phyloP scores from a whole-genome alignment of 225 moss, liverwort and hornwort species.

The Sphagnum contortum region DNA sequence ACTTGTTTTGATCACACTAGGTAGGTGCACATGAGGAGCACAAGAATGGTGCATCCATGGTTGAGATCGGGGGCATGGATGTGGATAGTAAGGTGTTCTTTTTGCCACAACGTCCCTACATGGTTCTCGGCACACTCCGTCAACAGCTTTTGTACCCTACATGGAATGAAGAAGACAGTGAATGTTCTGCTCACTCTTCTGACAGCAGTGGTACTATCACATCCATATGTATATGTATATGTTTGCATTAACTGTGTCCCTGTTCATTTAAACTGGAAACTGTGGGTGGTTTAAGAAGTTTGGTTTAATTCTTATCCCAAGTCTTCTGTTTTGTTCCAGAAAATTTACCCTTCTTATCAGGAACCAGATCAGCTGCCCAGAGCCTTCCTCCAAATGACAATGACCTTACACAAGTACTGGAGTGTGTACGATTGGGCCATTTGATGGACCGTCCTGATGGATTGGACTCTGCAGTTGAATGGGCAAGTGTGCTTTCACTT shows the following conservation, averaged over 20 bases:
- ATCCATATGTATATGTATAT: no score
- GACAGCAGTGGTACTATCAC: neutral
- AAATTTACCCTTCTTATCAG: slow-evolving; percentile 37
- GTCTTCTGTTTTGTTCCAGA: slow-evolving; percentile 15
- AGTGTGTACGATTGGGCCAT: slow-evolving; percentile 72
- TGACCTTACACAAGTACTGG: slow-evolving; percentile 59
- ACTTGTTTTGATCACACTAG: slow-evolving; percentile 9
- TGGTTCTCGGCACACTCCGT: slow-evolving; percentile 97
- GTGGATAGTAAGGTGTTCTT: slow-evolving; percentile 66
- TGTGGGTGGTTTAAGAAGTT: no score
- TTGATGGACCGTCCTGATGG: slow-evolving; percentile 93
- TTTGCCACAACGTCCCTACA: slow-evolving; percentile 96
- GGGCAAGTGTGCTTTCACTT: slow-evolving; percentile 89
- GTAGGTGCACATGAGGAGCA: slow-evolving; percentile 16
- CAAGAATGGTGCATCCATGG: slow-evolving; percentile 22
- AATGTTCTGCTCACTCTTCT: slow-evolving; percentile 7
- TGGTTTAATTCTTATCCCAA: no score
- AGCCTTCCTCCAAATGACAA: slow-evolving; percentile 66
- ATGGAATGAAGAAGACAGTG: slow-evolving; percentile 71
- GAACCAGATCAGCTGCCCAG: slow-evolving; percentile 21
- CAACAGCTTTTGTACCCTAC: slow-evolving; percentile 94
- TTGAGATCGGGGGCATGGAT: slow-evolving; percentile 29
- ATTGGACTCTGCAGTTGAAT: slow-evolving; percentile 87
- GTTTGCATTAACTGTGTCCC: no score
- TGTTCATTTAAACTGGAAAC: no score